A percentile compares a stretch with the other conserved stretches of the same genome.
Evolutionary conservation across 2,329 filamentous ascomycete species (phyloP).

Genomic region (Amphichorda felina): DNA sequence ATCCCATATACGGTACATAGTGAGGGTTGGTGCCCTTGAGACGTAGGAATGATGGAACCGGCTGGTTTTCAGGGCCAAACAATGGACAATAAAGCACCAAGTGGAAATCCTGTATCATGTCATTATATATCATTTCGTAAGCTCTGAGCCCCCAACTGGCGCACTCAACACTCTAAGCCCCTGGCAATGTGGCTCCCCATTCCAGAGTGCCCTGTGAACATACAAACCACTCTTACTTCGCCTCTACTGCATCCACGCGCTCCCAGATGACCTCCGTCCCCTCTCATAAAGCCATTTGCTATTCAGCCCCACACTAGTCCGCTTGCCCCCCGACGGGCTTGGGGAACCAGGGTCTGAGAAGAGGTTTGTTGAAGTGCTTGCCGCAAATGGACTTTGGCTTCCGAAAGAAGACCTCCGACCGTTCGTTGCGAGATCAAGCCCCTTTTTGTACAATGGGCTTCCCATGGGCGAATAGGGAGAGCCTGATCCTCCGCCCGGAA

Average conservation of each 20-base stretch:
- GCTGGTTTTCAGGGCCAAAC: too few species aligned
- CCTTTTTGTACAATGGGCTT: constrained; percentile 57
- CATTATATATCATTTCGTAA: neutral
- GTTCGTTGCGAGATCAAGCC: constrained; percentile 22
- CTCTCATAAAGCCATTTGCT: constrained; percentile 94
- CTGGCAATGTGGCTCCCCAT: neutral
- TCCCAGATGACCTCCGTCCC: constrained; percentile 45
- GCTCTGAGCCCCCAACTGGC: neutral
- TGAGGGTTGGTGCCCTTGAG: too few species aligned
- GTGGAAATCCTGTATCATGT: too few species aligned
- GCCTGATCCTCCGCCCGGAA: constrained; percentile 22
- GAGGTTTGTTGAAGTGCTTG: constrained; percentile 31
- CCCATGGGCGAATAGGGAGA: constrained; percentile 33
- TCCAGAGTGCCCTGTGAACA: neutral
- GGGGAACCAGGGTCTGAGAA: constrained; percentile 56
- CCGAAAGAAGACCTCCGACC: constrained; percentile 52
- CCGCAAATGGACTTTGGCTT: constrained; percentile 39
- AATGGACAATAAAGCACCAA: too few species aligned
- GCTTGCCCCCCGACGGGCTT: constrained; percentile 54
- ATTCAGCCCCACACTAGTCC: constrained; percentile 67
- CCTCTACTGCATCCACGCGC: constrained; percentile 13
- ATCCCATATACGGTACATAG: too few species aligned
- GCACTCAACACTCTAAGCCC: neutral
- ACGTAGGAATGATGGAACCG: too few species aligned
- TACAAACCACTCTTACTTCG: neutral